Base-by-base conservation (phyloP, 75 land plant species). In the Cupressus sempervirens region DNA sequence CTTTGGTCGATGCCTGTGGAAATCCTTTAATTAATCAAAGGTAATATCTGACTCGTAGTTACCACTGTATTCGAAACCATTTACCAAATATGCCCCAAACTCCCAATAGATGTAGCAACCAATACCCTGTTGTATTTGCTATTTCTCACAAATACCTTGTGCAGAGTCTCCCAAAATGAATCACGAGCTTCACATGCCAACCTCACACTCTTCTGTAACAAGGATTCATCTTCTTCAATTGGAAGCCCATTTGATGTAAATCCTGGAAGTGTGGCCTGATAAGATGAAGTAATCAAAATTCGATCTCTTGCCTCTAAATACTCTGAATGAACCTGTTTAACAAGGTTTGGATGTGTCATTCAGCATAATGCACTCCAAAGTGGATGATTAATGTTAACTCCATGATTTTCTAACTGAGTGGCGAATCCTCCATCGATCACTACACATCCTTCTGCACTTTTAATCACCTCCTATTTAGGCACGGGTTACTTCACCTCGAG, bases 11-110 rank as follows among this genome's bases (percentile, higher is more conserved):
- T 26, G 90, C 45, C 96, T 88, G 73, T 97, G 99, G 76, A 97
- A 97, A 84, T 96, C 98, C 85, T 97, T 97, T 67, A 97, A 86
- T 86, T 91, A 94, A n/a, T 93, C 91, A 86, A 94, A 43, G 53
- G 86, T 89, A 38, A 97, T 90, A 72, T 88, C 86, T 65, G 94
- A 87, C 52, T 96, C 96, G 88, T 96, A 97, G 85, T 85, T 65
- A 30, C 99, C 99, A 91, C 99, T 97, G 88, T 97, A 97, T 82
- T 97, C 99, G n/a, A 98, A 97, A 53, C 99, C 98, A 93, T 97
- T 98, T 50, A 98, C 99, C 74, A 97, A 90, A 87, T 94, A 97
- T 32, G 99, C 99, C 81, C 99, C 99, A 88, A 97, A 86, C 98
- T 94, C 67, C 96, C 99, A 85, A 97, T 90, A 14, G 98, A 97